Base-by-base conservation (phyloP, 2,329 filamentous ascomycete species). In the Helminthosporium solani region DNA sequence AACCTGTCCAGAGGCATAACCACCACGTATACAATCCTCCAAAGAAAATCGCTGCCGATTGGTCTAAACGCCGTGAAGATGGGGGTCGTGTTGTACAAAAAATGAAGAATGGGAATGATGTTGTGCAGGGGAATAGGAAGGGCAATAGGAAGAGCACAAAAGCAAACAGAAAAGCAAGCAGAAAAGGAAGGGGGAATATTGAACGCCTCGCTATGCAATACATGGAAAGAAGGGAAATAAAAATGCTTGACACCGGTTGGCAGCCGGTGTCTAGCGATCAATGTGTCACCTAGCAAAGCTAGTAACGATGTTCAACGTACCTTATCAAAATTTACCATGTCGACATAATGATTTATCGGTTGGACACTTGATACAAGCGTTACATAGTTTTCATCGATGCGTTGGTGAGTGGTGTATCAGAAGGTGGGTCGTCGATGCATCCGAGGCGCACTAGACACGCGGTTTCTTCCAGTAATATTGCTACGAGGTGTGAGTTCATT, bases 401-500 rank as follows among this genome's bases (percentile, higher is more conserved):
- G 5, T 37, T 21, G 19, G 11, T 19, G 33, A 42, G 8, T 15
- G 21, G 28, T 36, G n/a, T 3, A 2, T n/a, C n/a, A n/a, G n/a
- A n/a, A n/a, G n/a, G n/a, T n/a, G n/a, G n/a, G n/a, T n/a, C n/a
- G n/a, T n/a, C n/a, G n/a, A n/a, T n/a, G n/a, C n/a, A n/a, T n/a
- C n/a, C n/a, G n/a, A n/a, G n/a, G n/a, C n/a, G n/a, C n/a, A n/a
- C 63, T 52, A 67, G 36, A 61, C 58, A 30, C 74, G 72, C 18
- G 83, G 83, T 60, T 82, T 81, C 60, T 83, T 83, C 83, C 83
- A 86, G 73, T 82, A 86, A 68, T 86, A 86, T 86, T 86, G 83
- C 83, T 86, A 53, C 15, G 12, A 4, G 2, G 27, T 27, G 45
- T 63, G 42, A 63, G 53, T 33, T 44, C 7, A 14, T 7, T 9